Evolutionary conservation across 768 basidiomycete genomes (phyloP).

Genomic region (Leucosporidium yakuticum): DNA sequence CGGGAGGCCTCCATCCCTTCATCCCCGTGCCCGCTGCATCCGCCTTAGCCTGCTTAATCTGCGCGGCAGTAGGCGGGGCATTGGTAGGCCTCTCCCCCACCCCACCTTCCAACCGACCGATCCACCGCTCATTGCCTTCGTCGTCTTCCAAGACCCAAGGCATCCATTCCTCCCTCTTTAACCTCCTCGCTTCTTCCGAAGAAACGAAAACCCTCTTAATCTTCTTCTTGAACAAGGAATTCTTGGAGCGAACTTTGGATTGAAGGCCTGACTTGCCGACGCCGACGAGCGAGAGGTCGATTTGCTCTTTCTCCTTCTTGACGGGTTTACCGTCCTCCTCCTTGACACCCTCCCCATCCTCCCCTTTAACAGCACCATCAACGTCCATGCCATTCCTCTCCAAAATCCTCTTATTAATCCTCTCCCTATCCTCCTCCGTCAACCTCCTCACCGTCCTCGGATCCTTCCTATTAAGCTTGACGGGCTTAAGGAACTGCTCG

Average conservation of each 20-base stretch:
- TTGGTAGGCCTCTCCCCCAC: slow-evolving; percentile 29
- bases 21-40: slow-evolving; percentile 54
- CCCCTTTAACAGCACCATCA: slow-evolving; percentile 10
- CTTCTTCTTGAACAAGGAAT: slow-evolving; percentile 61
- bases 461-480: slow-evolving; percentile 84
- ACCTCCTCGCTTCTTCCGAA: slow-evolving; percentile 66
- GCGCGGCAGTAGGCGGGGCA: background rate
- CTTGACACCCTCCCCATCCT: slow-evolving; percentile 1
- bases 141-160: slow-evolving; percentile 86
- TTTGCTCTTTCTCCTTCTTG: slow-evolving; percentile 17
- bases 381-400: slow-evolving; percentile 9
- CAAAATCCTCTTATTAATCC: slow-evolving; percentile 16
- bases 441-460: slow-evolving; percentile 44
- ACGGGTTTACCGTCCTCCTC: slow-evolving; percentile 4
- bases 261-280: slow-evolving; percentile 17
- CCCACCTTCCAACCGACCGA: slow-evolving; percentile 72
- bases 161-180: slow-evolving; percentile 77
- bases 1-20: slow-evolving; percentile 59
- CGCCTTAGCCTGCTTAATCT: background rate
- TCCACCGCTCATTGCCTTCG: slow-evolving; percentile 66
- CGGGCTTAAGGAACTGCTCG: slow-evolving; percentile 61
- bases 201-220: slow-evolving; percentile 75
- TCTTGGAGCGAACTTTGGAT: background rate
- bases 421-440: slow-evolving; percentile 31
- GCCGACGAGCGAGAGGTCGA: slow-evolving; percentile 27